A percentile compares a stretch with the other conserved stretches of the same genome.
phyloP scores from a whole-genome alignment of 768 basidiomycete species.

The Termitomyces sp. region DNA sequence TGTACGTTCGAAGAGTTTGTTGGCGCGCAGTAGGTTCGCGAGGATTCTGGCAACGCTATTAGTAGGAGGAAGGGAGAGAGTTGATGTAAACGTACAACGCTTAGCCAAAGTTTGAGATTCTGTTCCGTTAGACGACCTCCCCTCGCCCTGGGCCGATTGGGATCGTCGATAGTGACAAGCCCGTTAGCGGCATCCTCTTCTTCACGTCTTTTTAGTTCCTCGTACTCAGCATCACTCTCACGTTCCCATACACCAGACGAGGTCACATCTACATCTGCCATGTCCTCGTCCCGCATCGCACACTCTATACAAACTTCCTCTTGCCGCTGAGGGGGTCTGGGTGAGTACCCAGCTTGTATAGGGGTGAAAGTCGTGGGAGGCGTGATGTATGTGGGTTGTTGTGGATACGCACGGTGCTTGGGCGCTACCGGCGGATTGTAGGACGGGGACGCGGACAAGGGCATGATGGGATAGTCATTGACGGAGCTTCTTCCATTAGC shows the following conservation, averaged over 20 bases:
- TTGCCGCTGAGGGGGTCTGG: slow-evolving; percentile 43
- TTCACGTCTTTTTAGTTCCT: slow-evolving; percentile 72
- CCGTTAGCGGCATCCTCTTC: slow-evolving; percentile 59
- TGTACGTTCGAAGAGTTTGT: slow-evolving; percentile 75
- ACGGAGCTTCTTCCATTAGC: slow-evolving; percentile 24
- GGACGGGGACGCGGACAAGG: slow-evolving; percentile 50
- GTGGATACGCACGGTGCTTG: slow-evolving; percentile 60
- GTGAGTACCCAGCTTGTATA: slow-evolving; percentile 57
- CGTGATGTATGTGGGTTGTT: slow-evolving; percentile 74
- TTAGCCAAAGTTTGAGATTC: slow-evolving; percentile 77
- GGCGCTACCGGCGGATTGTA: slow-evolving; percentile 64
- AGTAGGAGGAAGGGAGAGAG: slow-evolving; percentile 3
- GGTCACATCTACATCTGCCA: slow-evolving; percentile 91
- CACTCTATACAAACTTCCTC: slow-evolving; percentile 95
- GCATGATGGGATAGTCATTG: slow-evolving; percentile 41
- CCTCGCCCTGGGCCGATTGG: slow-evolving; percentile 51
- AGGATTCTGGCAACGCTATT: slow-evolving; percentile 59
- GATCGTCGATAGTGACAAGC: slow-evolving; percentile 40
- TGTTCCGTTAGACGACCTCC: slow-evolving; percentile 71
- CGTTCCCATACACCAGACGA: slow-evolving; percentile 88
- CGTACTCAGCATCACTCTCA: slow-evolving; percentile 75
- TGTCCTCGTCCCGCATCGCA: slow-evolving; percentile 97
- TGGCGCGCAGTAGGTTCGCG: slow-evolving; percentile 83
- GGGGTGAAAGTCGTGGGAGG: slow-evolving; percentile 47
- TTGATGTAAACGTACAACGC: slow-evolving; percentile 47